Percentiles rank a stretch among this genome's conserved stretches.
Evolutionary conservation across 495 filamentous ascomycete species (phyloP).

Genomic region (Entonaema liquescens): DNA sequence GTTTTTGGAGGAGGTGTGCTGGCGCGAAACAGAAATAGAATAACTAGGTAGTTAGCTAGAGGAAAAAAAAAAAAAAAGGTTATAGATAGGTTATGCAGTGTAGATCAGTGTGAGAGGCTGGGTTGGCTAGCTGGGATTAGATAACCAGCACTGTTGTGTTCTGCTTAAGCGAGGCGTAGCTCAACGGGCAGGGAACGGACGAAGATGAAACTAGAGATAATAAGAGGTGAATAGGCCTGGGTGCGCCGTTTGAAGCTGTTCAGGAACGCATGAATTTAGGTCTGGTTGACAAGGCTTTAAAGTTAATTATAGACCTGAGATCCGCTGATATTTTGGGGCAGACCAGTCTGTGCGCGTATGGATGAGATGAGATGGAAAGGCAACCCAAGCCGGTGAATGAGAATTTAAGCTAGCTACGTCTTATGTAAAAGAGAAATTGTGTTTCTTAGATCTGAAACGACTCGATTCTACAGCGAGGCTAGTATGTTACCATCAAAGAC

Average conservation of each 20-base stretch:
- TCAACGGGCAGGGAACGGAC: constrained; percentile 10
- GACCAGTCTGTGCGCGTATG: not conserved
- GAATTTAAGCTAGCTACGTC: constrained; percentile 10
- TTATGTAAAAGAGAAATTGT: constrained; percentile 7
- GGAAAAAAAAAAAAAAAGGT: not conserved
- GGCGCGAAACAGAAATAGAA: constrained; percentile 8
- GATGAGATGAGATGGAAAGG: not conserved
- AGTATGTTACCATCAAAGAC: not conserved
- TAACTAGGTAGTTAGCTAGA: too few species aligned
- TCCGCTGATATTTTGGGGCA: constrained; percentile 1
- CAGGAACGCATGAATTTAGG: not conserved
- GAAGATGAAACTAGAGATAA: constrained; percentile 21
- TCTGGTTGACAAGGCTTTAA: not conserved
- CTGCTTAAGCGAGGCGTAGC: constrained; percentile 13
- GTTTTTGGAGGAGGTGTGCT: not conserved
- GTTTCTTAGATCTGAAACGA: constrained; percentile 23
- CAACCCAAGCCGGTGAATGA: not conserved
- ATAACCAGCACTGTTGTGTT: not conserved
- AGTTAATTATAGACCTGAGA: constrained; percentile 35
- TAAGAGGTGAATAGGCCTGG: not conserved
- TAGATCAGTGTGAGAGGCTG: constrained; percentile 19
- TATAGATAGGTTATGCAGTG: constrained; percentile 31
- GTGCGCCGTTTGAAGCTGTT: not conserved
- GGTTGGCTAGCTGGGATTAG: constrained; percentile 1
- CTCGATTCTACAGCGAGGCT: constrained; percentile 22